Conservation (phyloP, 148 eudicot species). For the Nyssa sinensis region DNA sequence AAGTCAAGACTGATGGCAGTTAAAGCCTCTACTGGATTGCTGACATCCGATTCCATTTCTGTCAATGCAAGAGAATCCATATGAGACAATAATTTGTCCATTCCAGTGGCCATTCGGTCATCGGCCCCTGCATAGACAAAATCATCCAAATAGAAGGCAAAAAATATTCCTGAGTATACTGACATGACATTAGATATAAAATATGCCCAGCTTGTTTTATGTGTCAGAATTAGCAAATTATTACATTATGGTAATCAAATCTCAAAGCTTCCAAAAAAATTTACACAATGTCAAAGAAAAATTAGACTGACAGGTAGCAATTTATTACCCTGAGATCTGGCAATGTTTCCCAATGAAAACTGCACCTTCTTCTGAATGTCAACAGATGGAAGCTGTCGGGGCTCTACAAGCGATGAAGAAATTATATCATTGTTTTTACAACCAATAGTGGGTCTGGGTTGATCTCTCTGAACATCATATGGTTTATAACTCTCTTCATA, state of each 20-base stretch:
- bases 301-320: background rate
- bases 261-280: background rate
- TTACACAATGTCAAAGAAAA: background rate
- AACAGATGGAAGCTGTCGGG: constrained; percentile 34
- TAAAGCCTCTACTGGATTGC: constrained; percentile 48
- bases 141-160: constrained; percentile 32
- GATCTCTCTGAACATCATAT: constrained; percentile 30
- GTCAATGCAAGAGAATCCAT: constrained; percentile 87
- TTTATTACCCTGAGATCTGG: constrained; percentile 55
- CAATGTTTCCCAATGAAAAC: constrained; percentile 46
- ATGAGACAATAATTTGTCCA: constrained; percentile 65
- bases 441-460: constrained; percentile 28
- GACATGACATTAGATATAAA: background rate
- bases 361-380: constrained; percentile 73
- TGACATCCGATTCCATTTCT: constrained; percentile 70
- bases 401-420: constrained; percentile 27
- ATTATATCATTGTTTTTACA: constrained; percentile 32
- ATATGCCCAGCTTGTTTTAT: background rate
- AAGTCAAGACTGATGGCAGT: constrained; percentile 35
- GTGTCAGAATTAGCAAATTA: background rate
- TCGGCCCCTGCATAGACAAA: constrained; percentile 62
- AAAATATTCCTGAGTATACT: background rate
- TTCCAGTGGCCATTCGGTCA: constrained; percentile 53
- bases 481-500: constrained; percentile 39
- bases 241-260: background rate